Conservation (phyloP, 306 rosid species). For the Cicer bijugum region DNA sequence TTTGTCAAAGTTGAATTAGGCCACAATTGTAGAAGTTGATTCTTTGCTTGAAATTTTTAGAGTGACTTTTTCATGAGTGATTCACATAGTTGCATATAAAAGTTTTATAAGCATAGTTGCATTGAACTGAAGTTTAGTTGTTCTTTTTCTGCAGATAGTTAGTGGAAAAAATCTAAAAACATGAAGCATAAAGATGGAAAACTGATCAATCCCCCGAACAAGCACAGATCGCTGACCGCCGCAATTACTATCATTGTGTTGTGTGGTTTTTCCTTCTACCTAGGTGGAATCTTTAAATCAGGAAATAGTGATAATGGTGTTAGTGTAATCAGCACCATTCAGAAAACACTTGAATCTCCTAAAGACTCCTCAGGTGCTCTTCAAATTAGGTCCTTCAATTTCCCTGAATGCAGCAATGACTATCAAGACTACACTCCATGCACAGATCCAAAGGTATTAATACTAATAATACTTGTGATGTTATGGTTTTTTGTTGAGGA, state of each 20-base stretch:
- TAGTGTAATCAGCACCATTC: constrained; percentile 42
- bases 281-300: constrained; percentile 79
- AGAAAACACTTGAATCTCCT: constrained; percentile 52
- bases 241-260: constrained; percentile 59
- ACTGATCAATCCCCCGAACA: constrained; percentile 61
- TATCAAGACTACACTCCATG: constrained; percentile 96
- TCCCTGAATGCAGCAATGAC: constrained; percentile 70
- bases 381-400: constrained; percentile 54
- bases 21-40: neutral
- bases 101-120: constrained; percentile 13
- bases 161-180: constrained; percentile 45
- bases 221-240: constrained; percentile 56
- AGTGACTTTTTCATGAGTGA: constrained; percentile 23
- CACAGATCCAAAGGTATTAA: constrained; percentile 92
- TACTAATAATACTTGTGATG: constrained; percentile 33
- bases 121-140: constrained; percentile 4
- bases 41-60: constrained; percentile 24
- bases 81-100: neutral
- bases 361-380: constrained; percentile 57
- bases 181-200: constrained; percentile 97
- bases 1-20: constrained; percentile 24
- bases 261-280: constrained; percentile 83
- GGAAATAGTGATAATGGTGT: constrained; percentile 45
- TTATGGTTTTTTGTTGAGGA: constrained; percentile 5
- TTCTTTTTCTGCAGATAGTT: constrained; percentile 56